These are phyloP conservation scores for Hawksworthiomyces lignivorus DNA, from an alignment of 2,329 filamentous ascomycete genomes.

Conservation along the genomic window DNA sequence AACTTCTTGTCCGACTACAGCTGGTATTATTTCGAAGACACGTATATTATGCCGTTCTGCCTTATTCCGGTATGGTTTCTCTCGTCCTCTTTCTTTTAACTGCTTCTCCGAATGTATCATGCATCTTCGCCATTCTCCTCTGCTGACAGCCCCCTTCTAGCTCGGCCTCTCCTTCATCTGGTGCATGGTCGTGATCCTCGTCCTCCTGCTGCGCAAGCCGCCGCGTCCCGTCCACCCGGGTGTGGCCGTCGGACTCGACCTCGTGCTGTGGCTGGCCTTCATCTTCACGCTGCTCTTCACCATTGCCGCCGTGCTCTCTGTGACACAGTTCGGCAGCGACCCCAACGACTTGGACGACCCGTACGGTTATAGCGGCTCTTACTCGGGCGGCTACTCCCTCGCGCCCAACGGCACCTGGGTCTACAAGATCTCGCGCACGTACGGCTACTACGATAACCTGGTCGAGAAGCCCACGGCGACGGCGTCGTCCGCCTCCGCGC, in stretches of 20 bases:
- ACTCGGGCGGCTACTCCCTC: constrained; percentile 3
- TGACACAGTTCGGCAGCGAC: neutral
- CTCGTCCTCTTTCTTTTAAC: neutral
- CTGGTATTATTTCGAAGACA: neutral
- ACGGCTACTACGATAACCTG: neutral
- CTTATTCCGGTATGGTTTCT: neutral
- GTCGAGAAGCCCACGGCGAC: neutral
- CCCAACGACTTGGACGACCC: neutral
- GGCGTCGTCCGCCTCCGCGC: neutral
- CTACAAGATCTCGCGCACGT: constrained; percentile 3
- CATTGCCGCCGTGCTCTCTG: neutral
- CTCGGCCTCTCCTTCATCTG: constrained; percentile 8
- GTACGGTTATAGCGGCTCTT: neutral
- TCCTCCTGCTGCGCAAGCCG: constrained; percentile 4
- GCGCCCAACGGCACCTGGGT: constrained; percentile 14
- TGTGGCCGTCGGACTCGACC: constrained; percentile 12
- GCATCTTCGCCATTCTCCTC: neutral
- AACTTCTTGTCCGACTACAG: neutral
- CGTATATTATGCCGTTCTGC: neutral
- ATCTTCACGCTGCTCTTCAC: neutral
- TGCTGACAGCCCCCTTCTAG: neutral
- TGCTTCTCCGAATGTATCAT: neutral
- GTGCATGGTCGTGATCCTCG: constrained; percentile 4
- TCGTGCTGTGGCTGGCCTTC: constrained; percentile 13
- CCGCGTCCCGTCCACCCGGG: constrained; percentile 12